Percentiles rank a stretch among this genome's conserved stretches.
Evolutionary conservation across 73 alveolate species (phyloP).

Genomic region (Tetrahymena borealis): DNA sequence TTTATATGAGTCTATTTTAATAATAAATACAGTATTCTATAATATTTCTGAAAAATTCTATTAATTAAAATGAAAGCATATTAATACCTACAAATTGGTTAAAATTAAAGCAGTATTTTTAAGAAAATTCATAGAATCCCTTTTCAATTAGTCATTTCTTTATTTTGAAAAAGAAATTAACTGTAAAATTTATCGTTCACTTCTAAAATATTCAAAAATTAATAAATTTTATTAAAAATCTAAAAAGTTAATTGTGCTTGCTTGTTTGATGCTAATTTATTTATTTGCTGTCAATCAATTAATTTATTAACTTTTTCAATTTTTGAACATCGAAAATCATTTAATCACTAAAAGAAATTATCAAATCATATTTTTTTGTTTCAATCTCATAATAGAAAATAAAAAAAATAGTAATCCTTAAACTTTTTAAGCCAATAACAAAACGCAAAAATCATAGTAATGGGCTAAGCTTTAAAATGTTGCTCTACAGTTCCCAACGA

Average conservation of each 20-base stretch:
- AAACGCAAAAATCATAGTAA: not conserved
- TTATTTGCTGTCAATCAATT: not conserved
- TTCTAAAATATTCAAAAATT: not conserved
- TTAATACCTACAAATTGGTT: not conserved
- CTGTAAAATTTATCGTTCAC: not conserved
- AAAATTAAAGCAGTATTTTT: not conserved
- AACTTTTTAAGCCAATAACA: not conserved
- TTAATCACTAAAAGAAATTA: not conserved
- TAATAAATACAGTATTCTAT: not conserved
- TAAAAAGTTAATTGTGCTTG: not conserved
- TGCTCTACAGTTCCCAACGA: not conserved
- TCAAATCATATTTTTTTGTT: not conserved
- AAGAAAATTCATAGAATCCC: no score
- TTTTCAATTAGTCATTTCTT: not conserved
- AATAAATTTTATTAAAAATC: not conserved
- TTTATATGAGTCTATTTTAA: no score
- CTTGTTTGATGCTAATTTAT: not conserved
- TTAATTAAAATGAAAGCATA: not conserved
- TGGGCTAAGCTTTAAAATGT: not conserved
- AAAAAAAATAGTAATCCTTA: not conserved
- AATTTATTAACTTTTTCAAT: not conserved
- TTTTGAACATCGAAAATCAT: not conserved
- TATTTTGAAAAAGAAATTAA: not conserved
- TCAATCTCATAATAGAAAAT: not conserved
- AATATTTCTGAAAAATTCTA: not conserved